A percentile compares a stretch with the other conserved stretches of the same genome.
Conservation (phyloP, 2,329 filamentous ascomycete genomes). For the Epicoccum sorghinum region DNA sequence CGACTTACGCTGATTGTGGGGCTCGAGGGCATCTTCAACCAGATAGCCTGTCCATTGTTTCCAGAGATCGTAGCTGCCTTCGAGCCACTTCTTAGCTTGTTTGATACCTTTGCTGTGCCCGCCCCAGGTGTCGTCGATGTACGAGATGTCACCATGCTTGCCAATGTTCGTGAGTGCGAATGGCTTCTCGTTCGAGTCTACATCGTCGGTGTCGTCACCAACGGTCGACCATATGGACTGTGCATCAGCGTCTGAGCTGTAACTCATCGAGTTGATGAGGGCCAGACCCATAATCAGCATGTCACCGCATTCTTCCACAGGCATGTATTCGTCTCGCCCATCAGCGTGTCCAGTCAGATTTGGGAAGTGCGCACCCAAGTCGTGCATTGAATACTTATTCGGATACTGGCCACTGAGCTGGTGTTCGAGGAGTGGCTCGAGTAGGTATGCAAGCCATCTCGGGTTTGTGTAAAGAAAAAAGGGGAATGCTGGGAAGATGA, state of each 20-base stretch:
- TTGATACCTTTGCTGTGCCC: slow-evolving; percentile 60
- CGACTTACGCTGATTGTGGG: slow-evolving; percentile 70
- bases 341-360: slow-evolving; percentile 77
- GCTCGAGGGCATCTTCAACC: slow-evolving; percentile 75
- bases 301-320: slow-evolving; percentile 78
- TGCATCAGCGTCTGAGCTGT: slow-evolving; percentile 61
- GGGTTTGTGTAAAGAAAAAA: slow-evolving; percentile 89
- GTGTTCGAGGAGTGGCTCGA: slow-evolving; percentile 82
- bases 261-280: slow-evolving; percentile 74
- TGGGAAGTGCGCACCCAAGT: slow-evolving; percentile 74
- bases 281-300: slow-evolving; percentile 85
- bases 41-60: slow-evolving; percentile 81
- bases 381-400: slow-evolving; percentile 80
- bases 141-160: slow-evolving; percentile 56
- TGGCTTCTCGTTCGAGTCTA: slow-evolving; percentile 39
- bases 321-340: slow-evolving; percentile 76
- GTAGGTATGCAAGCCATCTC: slow-evolving; percentile 76
- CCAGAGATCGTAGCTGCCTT: slow-evolving; percentile 72
- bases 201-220: slow-evolving; percentile 37
- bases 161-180: slow-evolving; percentile 60
- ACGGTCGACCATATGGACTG: slow-evolving; percentile 64
- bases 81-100: slow-evolving; percentile 69
- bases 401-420: slow-evolving; percentile 84
- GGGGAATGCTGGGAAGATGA: slow-evolving; percentile 84
- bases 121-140: slow-evolving; percentile 68